These are phyloP conservation scores for Blastobotrys persicus DNA, from an alignment of 1,139 yeast species.

Conservation along the genomic window DNA sequence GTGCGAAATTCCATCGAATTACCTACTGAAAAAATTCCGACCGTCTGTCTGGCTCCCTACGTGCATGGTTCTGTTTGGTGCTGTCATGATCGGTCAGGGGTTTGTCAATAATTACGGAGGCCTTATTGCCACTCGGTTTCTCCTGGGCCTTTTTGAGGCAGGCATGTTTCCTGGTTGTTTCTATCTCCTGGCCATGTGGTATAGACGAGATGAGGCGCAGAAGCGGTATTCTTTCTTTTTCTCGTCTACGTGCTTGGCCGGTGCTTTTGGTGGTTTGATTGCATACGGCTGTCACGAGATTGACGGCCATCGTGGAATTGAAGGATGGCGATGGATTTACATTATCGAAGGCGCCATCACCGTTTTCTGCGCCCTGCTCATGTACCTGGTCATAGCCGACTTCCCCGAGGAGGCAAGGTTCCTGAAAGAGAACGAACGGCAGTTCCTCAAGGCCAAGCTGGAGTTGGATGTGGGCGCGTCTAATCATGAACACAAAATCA, in stretches of 20 bases:
- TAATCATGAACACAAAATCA: constrained; percentile 36
- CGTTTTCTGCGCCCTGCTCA: constrained; percentile 56
- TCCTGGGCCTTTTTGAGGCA: constrained; percentile 64
- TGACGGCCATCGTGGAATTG: constrained; percentile 47
- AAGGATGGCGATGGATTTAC: constrained; percentile 74
- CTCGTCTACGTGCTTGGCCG: constrained; percentile 67
- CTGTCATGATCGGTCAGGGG: constrained; percentile 63
- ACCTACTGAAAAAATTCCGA: constrained; percentile 53
- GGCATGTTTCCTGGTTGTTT: constrained; percentile 75
- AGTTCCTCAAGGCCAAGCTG: constrained; percentile 42
- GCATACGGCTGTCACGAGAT: constrained; percentile 55
- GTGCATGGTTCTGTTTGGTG: constrained; percentile 61
- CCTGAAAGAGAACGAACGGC: constrained; percentile 42
- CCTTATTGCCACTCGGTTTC: constrained; percentile 57
- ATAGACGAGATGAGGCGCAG: constrained; percentile 61
- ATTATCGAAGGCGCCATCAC: constrained; percentile 73
- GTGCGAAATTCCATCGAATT: constrained; percentile 67
- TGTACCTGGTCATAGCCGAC: constrained; percentile 67
- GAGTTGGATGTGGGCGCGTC: constrained; percentile 46
- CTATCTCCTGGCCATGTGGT: constrained; percentile 56
- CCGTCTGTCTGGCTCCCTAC: constrained; percentile 65
- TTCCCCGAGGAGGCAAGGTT: constrained; percentile 65
- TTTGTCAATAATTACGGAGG: constrained; percentile 58
- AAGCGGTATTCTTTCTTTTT: constrained; percentile 67
- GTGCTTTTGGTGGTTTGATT: constrained; percentile 80